A percentile compares a stretch with the other conserved stretches of the same genome.
These are phyloP conservation scores for Penicillium subrubescens DNA, from an alignment of 495 filamentous ascomycete species.

Conservation along the genomic window DNA sequence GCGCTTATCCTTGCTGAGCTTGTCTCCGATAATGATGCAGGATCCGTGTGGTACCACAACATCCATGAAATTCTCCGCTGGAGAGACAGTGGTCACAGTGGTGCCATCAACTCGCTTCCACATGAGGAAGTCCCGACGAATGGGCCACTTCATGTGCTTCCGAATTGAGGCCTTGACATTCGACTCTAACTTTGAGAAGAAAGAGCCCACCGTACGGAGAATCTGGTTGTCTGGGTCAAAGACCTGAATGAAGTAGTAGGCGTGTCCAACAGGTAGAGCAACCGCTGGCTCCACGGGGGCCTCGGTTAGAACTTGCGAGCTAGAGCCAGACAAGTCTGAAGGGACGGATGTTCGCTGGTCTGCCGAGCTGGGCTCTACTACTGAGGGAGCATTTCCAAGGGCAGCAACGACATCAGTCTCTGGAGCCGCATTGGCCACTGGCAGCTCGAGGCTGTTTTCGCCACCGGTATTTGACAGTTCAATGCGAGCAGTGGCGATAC, in stretches of 20 bases:
- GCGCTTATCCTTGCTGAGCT: slow-evolving; percentile 44
- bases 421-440: slow-evolving; percentile 12
- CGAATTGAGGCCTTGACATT: slow-evolving; percentile 49
- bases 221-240: slow-evolving; percentile 53
- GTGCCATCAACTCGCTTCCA: slow-evolving; percentile 49
- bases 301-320: slow-evolving; percentile 3
- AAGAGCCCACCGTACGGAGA: slow-evolving; percentile 55
- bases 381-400: not conserved
- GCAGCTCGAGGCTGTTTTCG: slow-evolving; percentile 1
- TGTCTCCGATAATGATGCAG: slow-evolving; percentile 49
- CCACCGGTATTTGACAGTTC: not conserved
- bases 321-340: slow-evolving; percentile 4
- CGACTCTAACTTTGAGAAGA: slow-evolving; percentile 46
- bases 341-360: slow-evolving; percentile 2
- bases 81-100: slow-evolving; percentile 41
- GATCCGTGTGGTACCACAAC: slow-evolving; percentile 41
- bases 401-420: slow-evolving; percentile 12
- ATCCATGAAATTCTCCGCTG: slow-evolving; percentile 43
- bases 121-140: slow-evolving; percentile 45
- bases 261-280: slow-evolving; percentile 36
- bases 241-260: slow-evolving; percentile 54
- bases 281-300: slow-evolving; percentile 14
- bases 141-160: slow-evolving; percentile 40
- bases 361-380: slow-evolving; percentile 1
- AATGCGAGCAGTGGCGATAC: not conserved